Percentiles rank a stretch among this genome's conserved stretches.
Evolutionary conservation across 257 asterid species (phyloP).

Genomic region (Plantago major): DNA sequence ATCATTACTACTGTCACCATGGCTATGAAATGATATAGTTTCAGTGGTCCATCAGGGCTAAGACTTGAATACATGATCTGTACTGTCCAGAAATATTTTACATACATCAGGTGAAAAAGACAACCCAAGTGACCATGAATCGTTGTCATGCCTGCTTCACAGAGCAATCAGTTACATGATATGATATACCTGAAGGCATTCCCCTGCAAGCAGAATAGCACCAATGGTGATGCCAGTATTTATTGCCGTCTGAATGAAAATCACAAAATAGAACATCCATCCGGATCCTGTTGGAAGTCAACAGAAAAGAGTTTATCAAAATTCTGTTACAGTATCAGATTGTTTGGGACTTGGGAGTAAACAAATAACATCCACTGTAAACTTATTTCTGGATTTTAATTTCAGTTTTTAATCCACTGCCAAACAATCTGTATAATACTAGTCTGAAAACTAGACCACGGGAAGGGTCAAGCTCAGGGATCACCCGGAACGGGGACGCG

Average conservation of each 20-base stretch:
- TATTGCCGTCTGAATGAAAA: slow-evolving; percentile 84
- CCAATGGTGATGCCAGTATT: slow-evolving; percentile 88
- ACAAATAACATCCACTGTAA: too few species aligned
- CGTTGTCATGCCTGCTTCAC: not conserved
- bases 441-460: too few species aligned
- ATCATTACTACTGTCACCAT: slow-evolving; percentile 83
- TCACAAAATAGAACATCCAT: slow-evolving; percentile 87
- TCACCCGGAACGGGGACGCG: too few species aligned
- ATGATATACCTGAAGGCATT: slow-evolving; percentile 83
- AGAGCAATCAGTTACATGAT: not conserved
- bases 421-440: too few species aligned
- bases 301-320: slow-evolving; percentile 2
- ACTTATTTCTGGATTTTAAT: too few species aligned
- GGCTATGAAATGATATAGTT: slow-evolving; percentile 78
- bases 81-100: slow-evolving; percentile 17
- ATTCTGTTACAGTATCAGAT: not conserved
- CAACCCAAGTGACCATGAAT: slow-evolving; percentile 1
- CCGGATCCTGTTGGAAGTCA: slow-evolving; percentile 58
- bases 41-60: slow-evolving; percentile 63
- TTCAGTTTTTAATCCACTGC: too few species aligned
- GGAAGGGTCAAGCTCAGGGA: too few species aligned
- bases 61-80: slow-evolving; percentile 84
- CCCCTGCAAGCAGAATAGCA: slow-evolving; percentile 76
- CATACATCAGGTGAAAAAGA: slow-evolving; percentile 4
- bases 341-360: too few species aligned